These are phyloP conservation scores for Phytophthora rubi DNA, from an alignment of 352 stramenopile genomes.

Conservation along the genomic window DNA sequence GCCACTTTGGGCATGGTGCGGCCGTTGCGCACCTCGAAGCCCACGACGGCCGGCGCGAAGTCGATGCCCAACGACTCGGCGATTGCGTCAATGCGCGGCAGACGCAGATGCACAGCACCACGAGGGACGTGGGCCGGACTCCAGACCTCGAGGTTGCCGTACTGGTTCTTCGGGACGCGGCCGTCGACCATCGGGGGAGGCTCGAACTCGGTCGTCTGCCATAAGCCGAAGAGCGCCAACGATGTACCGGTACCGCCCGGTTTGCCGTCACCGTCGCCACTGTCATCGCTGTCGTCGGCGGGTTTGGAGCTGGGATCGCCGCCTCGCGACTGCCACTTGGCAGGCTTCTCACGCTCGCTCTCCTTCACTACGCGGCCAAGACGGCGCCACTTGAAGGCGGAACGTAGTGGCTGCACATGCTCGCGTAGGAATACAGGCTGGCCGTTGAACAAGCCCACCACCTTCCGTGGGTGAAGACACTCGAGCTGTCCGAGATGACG, in stretches of 20 bases:
- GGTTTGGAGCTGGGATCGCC: background rate
- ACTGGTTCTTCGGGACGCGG: slow-evolving; percentile 83
- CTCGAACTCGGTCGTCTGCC: slow-evolving; percentile 76
- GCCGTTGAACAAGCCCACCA: slow-evolving; percentile 81
- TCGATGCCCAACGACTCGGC: slow-evolving; percentile 77
- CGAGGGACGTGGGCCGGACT: slow-evolving; percentile 68
- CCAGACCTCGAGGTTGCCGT: slow-evolving; percentile 90
- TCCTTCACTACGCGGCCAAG: slow-evolving; percentile 67
- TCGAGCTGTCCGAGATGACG: slow-evolving; percentile 70
- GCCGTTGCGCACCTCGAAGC: slow-evolving; percentile 77
- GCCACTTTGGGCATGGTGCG: slow-evolving; percentile 71
- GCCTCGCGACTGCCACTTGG: slow-evolving; percentile 52
- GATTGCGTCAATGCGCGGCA: slow-evolving; percentile 70
- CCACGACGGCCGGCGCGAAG: slow-evolving; percentile 80
- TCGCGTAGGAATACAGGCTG: slow-evolving; percentile 73
- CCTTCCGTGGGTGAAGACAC: slow-evolving; percentile 71
- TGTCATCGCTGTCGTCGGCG: slow-evolving; percentile 22
- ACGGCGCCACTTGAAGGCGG: slow-evolving; percentile 75
- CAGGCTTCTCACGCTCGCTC: slow-evolving; percentile 56
- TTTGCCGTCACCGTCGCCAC: slow-evolving; percentile 13
- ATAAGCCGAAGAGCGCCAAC: slow-evolving; percentile 70
- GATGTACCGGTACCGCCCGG: slow-evolving; percentile 4
- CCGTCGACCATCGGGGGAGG: slow-evolving; percentile 60
- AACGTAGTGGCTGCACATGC: slow-evolving; percentile 58
- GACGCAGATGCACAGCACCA: slow-evolving; percentile 62